Evolutionary conservation across 2,329 filamentous ascomycete species (phyloP), one percentile per base, ranked within the genome.

Genomic region (Pseudogymnoascus sp.): DNA sequence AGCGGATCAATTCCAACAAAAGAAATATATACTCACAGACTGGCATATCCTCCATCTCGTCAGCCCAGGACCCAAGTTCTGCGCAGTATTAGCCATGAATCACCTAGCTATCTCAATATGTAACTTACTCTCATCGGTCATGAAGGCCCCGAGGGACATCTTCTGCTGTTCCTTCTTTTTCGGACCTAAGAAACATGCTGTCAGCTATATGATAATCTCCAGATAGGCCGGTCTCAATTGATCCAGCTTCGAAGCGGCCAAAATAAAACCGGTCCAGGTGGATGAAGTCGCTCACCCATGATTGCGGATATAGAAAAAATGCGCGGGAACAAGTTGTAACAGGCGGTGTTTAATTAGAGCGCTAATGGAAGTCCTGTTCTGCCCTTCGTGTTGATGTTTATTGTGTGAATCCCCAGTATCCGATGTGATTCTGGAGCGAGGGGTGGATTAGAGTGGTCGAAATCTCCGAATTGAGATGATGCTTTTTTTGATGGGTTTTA

Each of bases 101-200:
- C 68, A 78, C 79, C 81, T 62, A 59, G 33, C 65, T 37, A 67
- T 72, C 75, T 68, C 74, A 70, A 67, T 62, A 61, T 64, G 60
- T 60, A 60, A 82, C 91, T 79, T 84, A 97, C 93, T 88, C 78
- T 91, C 85, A 78, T 97, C 91, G 75, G 84, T 84, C 83, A 99
- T 85, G 85, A 99, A 99, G 80, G 91, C 90, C 83, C 91, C 91
- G 76, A 97, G 88, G 82, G 90, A 91, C 90, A 99, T 93, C 84
- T 96, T 99, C 87, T 96, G 89, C 78, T 86, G 83, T 80, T 96
- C 88, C 63, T 70, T 71, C 82, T 91, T 90, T 82, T 91, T 90
- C 78, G 59, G 59, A 38, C 35, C 59, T 60, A 21, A 19, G 38
- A 6, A 26, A 35, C 19, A 26, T 40, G 59, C 5, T 60, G 59